Percentiles rank a stretch among this genome's conserved stretches.
Evolutionary conservation across 805 yeast genomes (phyloP).

Genomic region (Kregervanrija delftensis): DNA sequence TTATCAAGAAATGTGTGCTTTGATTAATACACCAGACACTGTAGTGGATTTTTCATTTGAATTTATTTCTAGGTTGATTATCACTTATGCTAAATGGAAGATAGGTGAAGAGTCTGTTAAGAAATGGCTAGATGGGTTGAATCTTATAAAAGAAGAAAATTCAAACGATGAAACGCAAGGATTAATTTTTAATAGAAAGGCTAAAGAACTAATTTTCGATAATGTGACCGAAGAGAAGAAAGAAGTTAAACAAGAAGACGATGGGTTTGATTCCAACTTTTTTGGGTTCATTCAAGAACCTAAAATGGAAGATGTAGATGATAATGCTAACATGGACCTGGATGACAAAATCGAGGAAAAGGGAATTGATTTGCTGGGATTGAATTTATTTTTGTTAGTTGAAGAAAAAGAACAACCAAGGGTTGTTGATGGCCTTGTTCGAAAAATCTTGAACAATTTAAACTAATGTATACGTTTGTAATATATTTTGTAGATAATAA

Average conservation of each 20-base stretch:
- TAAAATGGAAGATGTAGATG: conserved; percentile 8
- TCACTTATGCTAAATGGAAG: conserved; percentile 19
- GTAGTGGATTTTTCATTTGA: conserved; percentile 14
- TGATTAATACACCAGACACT: conserved; percentile 8
- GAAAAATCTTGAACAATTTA: conserved; percentile 5
- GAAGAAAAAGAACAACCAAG: conserved; percentile 3
- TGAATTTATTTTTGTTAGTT: conserved; percentile 15
- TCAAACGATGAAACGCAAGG: not conserved
- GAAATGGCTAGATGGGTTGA: conserved; percentile 18
- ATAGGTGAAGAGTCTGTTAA: conserved; percentile 9
- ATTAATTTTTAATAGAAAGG: conserved; percentile 17
- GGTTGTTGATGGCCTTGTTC: conserved; percentile 3
- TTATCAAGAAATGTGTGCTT: conserved; percentile 12
- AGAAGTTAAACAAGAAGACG: conserved; percentile 3
- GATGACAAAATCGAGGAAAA: not conserved
- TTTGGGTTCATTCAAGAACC: conserved; percentile 28
- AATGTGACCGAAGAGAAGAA: not conserved
- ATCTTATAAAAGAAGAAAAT: conserved; percentile 13
- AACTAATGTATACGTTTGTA: not conserved
- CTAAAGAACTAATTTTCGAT: conserved; percentile 1
- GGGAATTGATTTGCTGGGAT: conserved; percentile 13
- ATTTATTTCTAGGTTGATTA: conserved; percentile 16
- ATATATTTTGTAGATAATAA: not conserved
- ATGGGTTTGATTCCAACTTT: conserved; percentile 21
- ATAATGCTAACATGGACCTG: not conserved